Conservation (phyloP, 2,329 filamentous ascomycete species). For the Coniochaeta ligniaria region DNA sequence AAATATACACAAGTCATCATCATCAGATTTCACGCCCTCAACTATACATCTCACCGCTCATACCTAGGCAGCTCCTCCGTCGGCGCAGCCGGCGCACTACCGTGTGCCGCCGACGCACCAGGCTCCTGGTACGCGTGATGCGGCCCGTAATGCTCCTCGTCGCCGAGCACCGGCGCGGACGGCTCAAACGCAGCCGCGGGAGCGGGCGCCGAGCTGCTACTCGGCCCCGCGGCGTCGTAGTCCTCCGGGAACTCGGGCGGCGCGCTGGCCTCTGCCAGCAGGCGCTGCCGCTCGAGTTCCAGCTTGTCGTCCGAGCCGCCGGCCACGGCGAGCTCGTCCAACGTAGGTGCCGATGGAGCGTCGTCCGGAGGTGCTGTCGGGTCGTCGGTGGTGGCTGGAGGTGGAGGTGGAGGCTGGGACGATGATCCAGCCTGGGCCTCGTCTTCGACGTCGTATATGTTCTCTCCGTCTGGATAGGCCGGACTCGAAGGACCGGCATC, state of each 20-base stretch:
- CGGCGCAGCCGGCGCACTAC: neutral
- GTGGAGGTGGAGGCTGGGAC: slow-evolving; percentile 3
- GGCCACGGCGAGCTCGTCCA: slow-evolving; percentile 32
- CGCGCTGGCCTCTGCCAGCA: slow-evolving; percentile 58
- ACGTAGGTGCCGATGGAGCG: slow-evolving; percentile 35
- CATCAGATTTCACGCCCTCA: neutral
- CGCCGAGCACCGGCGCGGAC: slow-evolving; percentile 50
- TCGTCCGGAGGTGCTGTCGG: slow-evolving; percentile 16
- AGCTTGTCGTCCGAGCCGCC: slow-evolving; percentile 62
- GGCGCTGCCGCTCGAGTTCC: slow-evolving; percentile 61
- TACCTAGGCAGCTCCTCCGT: slow-evolving; percentile 21
- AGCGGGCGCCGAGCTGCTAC: slow-evolving; percentile 15
- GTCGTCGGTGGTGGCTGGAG: slow-evolving; percentile 8
- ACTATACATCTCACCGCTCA: slow-evolving; percentile 21
- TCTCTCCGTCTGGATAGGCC: slow-evolving; percentile 32
- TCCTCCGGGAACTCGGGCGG: slow-evolving; percentile 53
- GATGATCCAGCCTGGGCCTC: slow-evolving; percentile 19
- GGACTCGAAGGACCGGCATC: slow-evolving; percentile 33
- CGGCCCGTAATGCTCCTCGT: slow-evolving; percentile 27
- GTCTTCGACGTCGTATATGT: slow-evolving; percentile 43
- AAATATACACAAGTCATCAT: neutral
- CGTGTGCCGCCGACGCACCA: neutral
- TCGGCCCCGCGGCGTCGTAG: slow-evolving; percentile 25
- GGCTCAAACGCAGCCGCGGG: slow-evolving; percentile 29
- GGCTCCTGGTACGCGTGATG: slow-evolving; percentile 14